Evolutionary conservation across 2,329 filamentous ascomycete genomes (phyloP), one percentile per base, ranked within the genome.

Genomic region (Xenoacremonium recifei): DNA sequence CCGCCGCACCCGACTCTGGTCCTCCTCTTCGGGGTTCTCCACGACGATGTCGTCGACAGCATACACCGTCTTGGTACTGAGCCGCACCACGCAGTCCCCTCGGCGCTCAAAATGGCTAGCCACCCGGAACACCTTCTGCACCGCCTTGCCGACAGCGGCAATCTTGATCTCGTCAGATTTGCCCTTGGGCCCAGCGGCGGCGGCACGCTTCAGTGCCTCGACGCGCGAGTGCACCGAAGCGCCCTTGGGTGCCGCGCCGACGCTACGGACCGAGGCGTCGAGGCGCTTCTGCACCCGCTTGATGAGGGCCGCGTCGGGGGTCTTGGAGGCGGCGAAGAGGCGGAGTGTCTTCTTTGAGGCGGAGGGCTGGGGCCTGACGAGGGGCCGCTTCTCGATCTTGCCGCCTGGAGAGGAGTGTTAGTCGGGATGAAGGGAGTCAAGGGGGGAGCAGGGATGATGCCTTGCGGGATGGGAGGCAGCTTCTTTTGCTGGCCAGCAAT

Each of bases 261-360:
- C 61, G 17, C 64, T 51, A 35, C 59, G 66, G 11, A 74, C 68
- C 4, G 76, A 72, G 27, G 75, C 70, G 33, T 77, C 69, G 4
- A 90, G 78, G 2, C 82, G 74, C 45, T 80, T 80, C 46, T 80
- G 77, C 12, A 83, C 76, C 37, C 85, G 82, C 54, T 80, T 81
- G 11, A 87, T 74, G 4, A 79, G 72, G 10, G 84, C 78, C 64
- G 88, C 78, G 69, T 88, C 87, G 6, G 83, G 81, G 0, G 84
- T 82, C 27, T 71, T 71, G 30, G 77, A 66, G 27, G 79, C 81
- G 43, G 90, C 71, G 67, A 89, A 88, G 62, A 90, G 71, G 46
- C 77, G 60, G 34, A 63, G 66, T 6, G 66, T 58, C 37, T 68
- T 71, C 35, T 70, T 68, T 16, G 72, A 69, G 12, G 63, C 58